Conservation (phyloP, 73 alveolate genomes). For the Vitrella brassicaformis region DNA sequence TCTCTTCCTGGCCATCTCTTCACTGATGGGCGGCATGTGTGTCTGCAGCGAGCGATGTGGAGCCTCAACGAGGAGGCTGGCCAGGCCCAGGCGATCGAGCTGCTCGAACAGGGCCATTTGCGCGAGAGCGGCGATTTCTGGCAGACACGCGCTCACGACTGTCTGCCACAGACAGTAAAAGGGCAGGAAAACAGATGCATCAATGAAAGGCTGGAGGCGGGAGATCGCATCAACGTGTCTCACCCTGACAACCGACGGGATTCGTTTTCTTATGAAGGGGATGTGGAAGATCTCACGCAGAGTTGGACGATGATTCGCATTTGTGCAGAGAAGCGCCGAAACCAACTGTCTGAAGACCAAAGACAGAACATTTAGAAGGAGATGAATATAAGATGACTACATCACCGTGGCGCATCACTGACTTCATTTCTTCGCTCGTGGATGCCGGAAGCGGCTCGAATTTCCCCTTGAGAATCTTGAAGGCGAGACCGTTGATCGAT, state of each 20-base stretch:
- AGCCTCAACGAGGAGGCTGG: too few species aligned
- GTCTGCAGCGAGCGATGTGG: too few species aligned
- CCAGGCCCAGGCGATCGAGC: too few species aligned
- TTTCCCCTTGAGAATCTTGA: conserved; percentile 86
- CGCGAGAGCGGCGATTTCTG: too few species aligned
- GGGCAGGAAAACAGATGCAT: too few species aligned
- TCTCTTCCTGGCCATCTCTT: too few species aligned
- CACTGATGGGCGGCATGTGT: too few species aligned
- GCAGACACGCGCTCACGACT: too few species aligned
- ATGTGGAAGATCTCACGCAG: not conserved
- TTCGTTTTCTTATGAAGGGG: not conserved
- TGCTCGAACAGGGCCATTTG: too few species aligned
- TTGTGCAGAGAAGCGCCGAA: not conserved
- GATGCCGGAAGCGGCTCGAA: conserved; percentile 55
- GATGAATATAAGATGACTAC: not conserved
- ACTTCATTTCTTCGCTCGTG: not conserved
- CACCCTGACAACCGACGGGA: not conserved
- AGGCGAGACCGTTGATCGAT: conserved; percentile 88
- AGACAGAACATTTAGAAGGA: not conserved
- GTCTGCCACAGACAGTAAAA: too few species aligned
- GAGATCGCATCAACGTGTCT: too few species aligned
- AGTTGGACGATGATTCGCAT: not conserved
- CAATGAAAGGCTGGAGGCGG: too few species aligned
- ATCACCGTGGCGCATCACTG: not conserved
- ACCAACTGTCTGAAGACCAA: not conserved